These are phyloP conservation scores for Mycena belliarum DNA, from an alignment of 768 basidiomycete species.

Conservation along the genomic window DNA sequence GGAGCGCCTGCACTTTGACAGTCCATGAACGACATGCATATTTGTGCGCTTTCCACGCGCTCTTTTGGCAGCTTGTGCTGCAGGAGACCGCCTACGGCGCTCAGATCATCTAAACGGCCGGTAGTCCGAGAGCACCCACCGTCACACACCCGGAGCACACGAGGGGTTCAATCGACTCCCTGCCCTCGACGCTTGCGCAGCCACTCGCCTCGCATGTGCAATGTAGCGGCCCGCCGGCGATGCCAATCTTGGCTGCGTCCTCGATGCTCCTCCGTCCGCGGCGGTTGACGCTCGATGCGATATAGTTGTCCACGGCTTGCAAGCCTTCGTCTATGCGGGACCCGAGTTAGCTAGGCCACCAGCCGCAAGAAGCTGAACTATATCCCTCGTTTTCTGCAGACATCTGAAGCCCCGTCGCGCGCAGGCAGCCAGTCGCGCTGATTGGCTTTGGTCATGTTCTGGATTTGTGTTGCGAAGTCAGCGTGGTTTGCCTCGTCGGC, in stretches of 20 bases:
- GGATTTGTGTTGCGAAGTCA: not conserved
- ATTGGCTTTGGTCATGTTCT: not conserved
- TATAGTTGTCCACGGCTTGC: not conserved
- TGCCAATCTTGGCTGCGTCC: not conserved
- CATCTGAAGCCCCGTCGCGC: not conserved
- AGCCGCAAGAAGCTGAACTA: not conserved
- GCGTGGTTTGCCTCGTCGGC: not conserved
- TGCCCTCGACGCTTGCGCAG: not conserved
- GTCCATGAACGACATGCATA: no score
- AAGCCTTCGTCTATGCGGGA: not conserved
- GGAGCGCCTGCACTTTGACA: no score
- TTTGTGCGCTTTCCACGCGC: no score
- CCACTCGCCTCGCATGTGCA: not conserved
- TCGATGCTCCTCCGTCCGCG: not conserved
- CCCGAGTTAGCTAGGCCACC: not conserved
- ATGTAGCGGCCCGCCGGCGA: not conserved
- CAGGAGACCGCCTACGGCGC: no score
- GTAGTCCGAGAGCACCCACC: no score
- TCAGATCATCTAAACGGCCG: no score
- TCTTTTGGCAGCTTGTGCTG: no score
- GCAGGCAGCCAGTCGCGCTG: not conserved
- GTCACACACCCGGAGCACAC: no score
- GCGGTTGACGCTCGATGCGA: not conserved
- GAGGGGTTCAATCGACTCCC: no score
- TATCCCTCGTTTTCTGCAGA: not conserved